Evolutionary conservation across 805 yeast species (phyloP), one percentile per base, ranked within the genome.

Genomic region (Lachancea sp.): DNA sequence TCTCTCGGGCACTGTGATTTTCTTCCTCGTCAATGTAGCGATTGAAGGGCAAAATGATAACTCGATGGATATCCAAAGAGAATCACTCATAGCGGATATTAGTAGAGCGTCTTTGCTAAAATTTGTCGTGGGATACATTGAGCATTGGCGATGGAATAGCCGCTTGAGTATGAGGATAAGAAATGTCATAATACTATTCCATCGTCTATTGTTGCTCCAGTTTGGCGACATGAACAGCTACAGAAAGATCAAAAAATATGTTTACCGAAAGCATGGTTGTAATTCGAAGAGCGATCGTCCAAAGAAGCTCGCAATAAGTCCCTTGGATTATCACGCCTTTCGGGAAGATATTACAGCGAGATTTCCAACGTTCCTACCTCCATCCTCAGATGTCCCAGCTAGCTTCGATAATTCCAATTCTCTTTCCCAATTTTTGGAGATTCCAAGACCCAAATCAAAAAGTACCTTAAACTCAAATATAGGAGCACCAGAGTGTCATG

Each of bases 291-390:
- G 15, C 9, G 29, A 52, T 21, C 38, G 46, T 4, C 48, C 65
- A 29, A 58, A 51, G 34, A 57, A 55, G 36, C 63, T 72, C 36
- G 61, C 69, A 0, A 80, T 89, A 8, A 79, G 95, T 0, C 95
- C 96, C 0, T 61, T 85, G n/a, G 95, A 89, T 48, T 90, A 85
- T 55, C 80, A 78, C 52, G 77, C 83, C 5, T 88, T 84, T 54
- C 69, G 87, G 45, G 84, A 83, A 38, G 94, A 86, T 45, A 58
- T 89, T 2, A 59, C 70, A 3, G 74, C 86, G 8, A 72, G 95
- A 45, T 90, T 78, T 55, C 97, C 98, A 0, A 64, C 84, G 4
- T 80, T 68, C 46, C 55, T 65, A 4, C 76, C 83, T 11, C 78
- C 80, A 0, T 61, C 67, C 13, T 67, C 74, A 12, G 61, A 62